Conservation (phyloP, 202 grass and related monocot genomes). For the Musa balbisiana region DNA sequence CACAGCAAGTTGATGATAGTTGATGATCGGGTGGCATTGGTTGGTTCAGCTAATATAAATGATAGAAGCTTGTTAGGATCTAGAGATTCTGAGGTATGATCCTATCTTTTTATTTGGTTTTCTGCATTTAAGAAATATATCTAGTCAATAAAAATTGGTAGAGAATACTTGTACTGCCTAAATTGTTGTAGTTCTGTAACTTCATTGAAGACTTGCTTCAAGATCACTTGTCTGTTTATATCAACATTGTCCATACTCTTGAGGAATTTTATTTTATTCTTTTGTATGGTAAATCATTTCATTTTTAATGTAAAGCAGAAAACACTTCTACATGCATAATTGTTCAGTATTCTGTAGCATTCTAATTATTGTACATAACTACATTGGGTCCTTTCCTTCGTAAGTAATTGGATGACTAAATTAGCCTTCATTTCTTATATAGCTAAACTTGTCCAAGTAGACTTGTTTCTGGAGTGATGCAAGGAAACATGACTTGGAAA, state of each 20-base stretch:
- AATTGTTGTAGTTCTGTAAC: not conserved
- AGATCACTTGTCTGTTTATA: not conserved
- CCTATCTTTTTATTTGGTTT: constrained; percentile 11
- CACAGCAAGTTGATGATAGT: constrained; percentile 99
- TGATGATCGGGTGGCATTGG: constrained; percentile 83
- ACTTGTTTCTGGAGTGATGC: not conserved
- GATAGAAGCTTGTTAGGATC: constrained; percentile 98
- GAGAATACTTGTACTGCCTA: not conserved
- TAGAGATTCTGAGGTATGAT: constrained; percentile 83
- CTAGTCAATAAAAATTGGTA: not conserved
- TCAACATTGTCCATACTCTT: not conserved
- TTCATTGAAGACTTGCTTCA: not conserved
- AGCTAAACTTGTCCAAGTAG: not conserved
- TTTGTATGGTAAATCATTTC: not conserved
- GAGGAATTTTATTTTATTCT: not conserved
- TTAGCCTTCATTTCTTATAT: not conserved
- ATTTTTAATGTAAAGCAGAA: not conserved
- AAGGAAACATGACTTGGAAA: no score
- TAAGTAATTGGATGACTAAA: not conserved
- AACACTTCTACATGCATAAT: not conserved
- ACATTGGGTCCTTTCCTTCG: no score
- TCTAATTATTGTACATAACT: no score
- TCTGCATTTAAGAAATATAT: not conserved
- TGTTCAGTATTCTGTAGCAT: not conserved
- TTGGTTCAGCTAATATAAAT: constrained; percentile 97